These are phyloP conservation scores for Pulveroboletus sp. DNA, from an alignment of 768 basidiomycete species.

Conservation along the genomic window DNA sequence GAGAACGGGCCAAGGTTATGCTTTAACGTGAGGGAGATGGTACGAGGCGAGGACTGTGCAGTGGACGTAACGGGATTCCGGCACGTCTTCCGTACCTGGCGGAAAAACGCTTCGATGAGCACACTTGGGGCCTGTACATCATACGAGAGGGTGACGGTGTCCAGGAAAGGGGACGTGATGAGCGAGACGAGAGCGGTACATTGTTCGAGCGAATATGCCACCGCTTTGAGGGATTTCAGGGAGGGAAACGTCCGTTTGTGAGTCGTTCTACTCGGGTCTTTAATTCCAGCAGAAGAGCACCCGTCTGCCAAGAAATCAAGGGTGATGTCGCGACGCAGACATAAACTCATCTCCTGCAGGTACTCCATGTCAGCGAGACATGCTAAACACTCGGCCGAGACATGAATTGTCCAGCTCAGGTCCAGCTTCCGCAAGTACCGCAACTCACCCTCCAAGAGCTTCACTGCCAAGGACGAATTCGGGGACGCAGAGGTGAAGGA, in stretches of 20 bases:
- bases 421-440: constrained; percentile 21
- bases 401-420: constrained; percentile 21
- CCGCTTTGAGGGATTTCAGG: constrained; percentile 22
- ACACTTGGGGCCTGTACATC: constrained; percentile 23
- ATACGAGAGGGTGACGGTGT: constrained; percentile 23
- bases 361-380: constrained; percentile 19
- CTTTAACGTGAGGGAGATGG: constrained; percentile 25
- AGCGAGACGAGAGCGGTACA: constrained; percentile 25
- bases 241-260: constrained; percentile 17
- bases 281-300: not conserved
- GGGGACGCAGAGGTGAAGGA: constrained; percentile 18
- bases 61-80: not conserved
- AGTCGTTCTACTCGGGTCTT: not conserved
- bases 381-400: constrained; percentile 21
- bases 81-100: constrained; percentile 20
- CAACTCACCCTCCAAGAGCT: constrained; percentile 14
- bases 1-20: constrained; percentile 22
- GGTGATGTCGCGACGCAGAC: constrained; percentile 17
- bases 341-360: constrained; percentile 22
- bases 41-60: not conserved
- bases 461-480: constrained; percentile 13
- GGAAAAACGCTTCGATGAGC: constrained; percentile 22
- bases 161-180: constrained; percentile 21
- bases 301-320: constrained; percentile 10
- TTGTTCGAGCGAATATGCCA: constrained; percentile 23